Percentiles rank a stretch among this genome's conserved stretches.
These are phyloP conservation scores for Aethionema arabicum DNA, from an alignment of 345 rosid genomes.

Conservation along the genomic window DNA sequence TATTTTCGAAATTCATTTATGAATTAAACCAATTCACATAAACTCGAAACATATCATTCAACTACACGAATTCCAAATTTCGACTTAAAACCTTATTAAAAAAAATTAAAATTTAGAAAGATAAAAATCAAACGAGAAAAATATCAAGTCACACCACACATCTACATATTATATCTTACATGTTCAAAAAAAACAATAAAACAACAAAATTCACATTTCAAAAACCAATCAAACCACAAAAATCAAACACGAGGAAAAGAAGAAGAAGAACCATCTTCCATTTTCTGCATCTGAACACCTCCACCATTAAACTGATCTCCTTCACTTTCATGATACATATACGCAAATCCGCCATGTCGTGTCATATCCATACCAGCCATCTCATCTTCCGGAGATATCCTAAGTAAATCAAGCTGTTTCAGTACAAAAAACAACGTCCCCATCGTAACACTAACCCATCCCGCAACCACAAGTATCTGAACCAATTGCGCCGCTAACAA, in stretches of 20 bases:
- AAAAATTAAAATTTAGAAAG: too few species aligned
- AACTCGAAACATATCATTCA: too few species aligned
- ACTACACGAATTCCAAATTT: too few species aligned
- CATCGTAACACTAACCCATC: slow-evolving; percentile 89
- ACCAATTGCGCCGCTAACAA: slow-evolving; percentile 78
- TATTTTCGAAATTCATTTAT: too few species aligned
- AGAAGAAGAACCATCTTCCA: slow-evolving; percentile 44
- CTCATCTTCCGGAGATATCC: slow-evolving; percentile 78
- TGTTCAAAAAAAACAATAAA: too few species aligned
- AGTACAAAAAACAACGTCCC: slow-evolving; percentile 68
- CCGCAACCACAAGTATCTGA: slow-evolving; percentile 61
- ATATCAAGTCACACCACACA: too few species aligned
- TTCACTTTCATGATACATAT: slow-evolving; percentile 66
- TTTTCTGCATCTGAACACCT: slow-evolving; percentile 43
- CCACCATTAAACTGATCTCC: slow-evolving; percentile 34
- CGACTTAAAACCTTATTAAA: too few species aligned
- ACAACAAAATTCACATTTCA: too few species aligned
- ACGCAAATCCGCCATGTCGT: slow-evolving; percentile 90
- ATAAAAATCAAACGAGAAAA: too few species aligned
- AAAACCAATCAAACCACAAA: background rate
- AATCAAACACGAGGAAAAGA: slow-evolving; percentile 24
- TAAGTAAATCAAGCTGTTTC: slow-evolving; percentile 50
- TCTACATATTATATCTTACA: too few species aligned
- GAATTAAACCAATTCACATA: too few species aligned
- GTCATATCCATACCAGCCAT: slow-evolving; percentile 84